phyloP scores from a whole-genome alignment of 257 asterid genomes.

The Osmanthus fragrans region DNA sequence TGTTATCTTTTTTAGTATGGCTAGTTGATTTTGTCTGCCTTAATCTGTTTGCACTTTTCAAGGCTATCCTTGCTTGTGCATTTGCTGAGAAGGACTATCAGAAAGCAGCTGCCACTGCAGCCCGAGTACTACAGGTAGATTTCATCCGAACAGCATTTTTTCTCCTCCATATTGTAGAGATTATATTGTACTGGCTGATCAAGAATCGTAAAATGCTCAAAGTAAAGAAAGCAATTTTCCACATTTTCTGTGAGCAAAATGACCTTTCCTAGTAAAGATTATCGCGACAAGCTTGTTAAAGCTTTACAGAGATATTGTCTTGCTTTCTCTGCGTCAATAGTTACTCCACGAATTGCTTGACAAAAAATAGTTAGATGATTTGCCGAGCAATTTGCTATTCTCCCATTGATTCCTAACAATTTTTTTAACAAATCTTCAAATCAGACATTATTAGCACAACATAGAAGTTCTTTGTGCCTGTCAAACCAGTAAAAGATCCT shows the following conservation, averaged over 20 bases:
- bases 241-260: too few relatives aligned
- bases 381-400: background rate
- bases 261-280: background rate
- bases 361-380: background rate
- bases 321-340: background rate
- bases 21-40: background rate
- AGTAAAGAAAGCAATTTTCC: background rate
- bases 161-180: background rate
- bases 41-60: background rate
- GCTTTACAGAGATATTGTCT: background rate
- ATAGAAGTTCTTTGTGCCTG: background rate
- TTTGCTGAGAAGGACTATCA: slow-evolving; percentile 89
- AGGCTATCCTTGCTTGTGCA: slow-evolving; percentile 98
- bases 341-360: background rate
- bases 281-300: background rate
- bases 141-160: background rate
- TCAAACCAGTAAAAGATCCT: background rate
- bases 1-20: background rate
- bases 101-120: slow-evolving; percentile 81
- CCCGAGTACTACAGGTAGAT: slow-evolving; percentile 76
- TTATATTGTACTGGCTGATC: background rate
- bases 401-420: background rate
- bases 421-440: too few relatives aligned
- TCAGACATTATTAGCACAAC: background rate
- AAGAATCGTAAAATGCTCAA: background rate